Base-by-base conservation (phyloP, 164 flowering plant species). In the Stephania japonica region DNA sequence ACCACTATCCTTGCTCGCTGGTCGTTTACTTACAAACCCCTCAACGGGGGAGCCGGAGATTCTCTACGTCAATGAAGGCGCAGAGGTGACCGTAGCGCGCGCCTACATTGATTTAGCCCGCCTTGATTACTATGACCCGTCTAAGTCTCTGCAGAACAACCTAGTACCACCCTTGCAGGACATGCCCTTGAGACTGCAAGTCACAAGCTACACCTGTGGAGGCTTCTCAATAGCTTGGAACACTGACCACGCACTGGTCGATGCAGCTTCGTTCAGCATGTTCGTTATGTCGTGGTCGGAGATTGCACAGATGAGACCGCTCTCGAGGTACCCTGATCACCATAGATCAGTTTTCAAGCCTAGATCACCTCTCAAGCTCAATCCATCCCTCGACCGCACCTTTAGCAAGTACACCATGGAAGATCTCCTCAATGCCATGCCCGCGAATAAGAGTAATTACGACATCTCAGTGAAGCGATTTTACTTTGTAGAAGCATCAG, bases 241-340 rank as follows among this genome's bases (percentile, higher is more conserved):
- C 16, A 85, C 86, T 27, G 88, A 87, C 42, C 91, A 87, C 68
- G 87, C 86, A 0, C 77, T 86, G 0, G 91, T 86, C 0, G 91
- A 86, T 26, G 88, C 87, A 1, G 80, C 72, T 43, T 47, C 87
- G 32, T 86, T 85, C 63, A 79, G 81, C 18, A 10, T 75, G 82
- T 70, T 70, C 43, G 23, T 70, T 13, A 42, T 50, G 6, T 13
- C 63, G 1, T 87, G 87, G 90, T 84, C 84, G 0, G 85, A 84
- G 66, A 72, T 84, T 42, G 80, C 85, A 1, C 76, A 8, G 63
- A 70, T 50, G 42, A 49, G 18, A 24, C 77, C 78, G 1, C 38
- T 84, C 11, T 81, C 85, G 0, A 75, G 81, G 73, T 26, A 61
- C n/a, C 87, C 88, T 14, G 78, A 85, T 76, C 91, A 82, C 25